A percentile compares a stretch with the other conserved stretches of the same genome.
Evolutionary conservation across 225 moss, liverwort and hornwort species (phyloP).

Genomic region (Pseudisothecium myosuroides): DNA sequence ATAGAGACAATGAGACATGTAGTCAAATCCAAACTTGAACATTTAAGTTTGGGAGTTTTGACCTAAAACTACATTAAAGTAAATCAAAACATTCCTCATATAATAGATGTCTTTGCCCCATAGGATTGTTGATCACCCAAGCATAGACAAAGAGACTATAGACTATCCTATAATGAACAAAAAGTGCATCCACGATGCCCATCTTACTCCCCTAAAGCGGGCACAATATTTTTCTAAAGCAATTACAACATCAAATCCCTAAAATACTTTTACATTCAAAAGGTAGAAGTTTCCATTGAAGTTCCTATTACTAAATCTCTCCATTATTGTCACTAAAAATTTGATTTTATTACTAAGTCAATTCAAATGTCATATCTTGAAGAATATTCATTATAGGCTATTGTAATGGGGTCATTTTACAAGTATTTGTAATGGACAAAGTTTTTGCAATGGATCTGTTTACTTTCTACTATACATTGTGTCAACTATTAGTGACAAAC

Average conservation of each 20-base stretch:
- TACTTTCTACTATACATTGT: too few species aligned
- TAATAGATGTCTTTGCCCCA: fast-evolving
- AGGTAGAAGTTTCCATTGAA: neutral
- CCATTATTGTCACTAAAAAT: neutral
- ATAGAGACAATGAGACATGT: too few species aligned
- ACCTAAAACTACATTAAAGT: neutral
- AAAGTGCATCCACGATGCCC: neutral
- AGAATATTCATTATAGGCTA: too few species aligned
- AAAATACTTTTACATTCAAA: neutral
- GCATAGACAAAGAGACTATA: neutral
- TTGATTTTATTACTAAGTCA: neutral
- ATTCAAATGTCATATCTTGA: neutral
- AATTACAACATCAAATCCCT: neutral
- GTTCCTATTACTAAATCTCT: neutral
- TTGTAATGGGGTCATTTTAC: too few species aligned
- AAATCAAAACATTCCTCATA: neutral
- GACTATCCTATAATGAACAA: too few species aligned
- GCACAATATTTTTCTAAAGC: neutral
- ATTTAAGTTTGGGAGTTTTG: neutral
- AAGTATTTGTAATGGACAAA: too few species aligned
- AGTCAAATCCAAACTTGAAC: neutral
- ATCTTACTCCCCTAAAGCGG: neutral
- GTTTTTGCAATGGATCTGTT: too few species aligned
- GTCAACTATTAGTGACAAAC: too few species aligned
- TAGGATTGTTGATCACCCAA: neutral